phyloP scores from a whole-genome alignment of 176 grass and related monocot species.

The Secale cereale region DNA sequence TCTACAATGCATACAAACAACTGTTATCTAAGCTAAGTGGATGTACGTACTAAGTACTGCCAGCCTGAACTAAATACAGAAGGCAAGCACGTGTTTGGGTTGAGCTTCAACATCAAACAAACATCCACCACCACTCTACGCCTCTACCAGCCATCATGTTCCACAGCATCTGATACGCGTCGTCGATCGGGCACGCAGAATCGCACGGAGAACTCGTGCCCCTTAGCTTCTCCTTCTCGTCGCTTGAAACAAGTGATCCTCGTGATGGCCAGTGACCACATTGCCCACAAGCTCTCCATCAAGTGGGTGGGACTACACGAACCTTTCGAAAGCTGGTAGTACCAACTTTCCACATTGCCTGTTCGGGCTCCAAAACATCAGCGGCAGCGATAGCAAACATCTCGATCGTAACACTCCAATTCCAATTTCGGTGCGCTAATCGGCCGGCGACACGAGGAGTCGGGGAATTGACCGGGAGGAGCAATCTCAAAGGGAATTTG shows the following conservation, averaged over 20 bases:
- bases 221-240: neutral
- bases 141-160: slow-evolving; percentile 13
- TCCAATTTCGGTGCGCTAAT: slow-evolving; percentile 29
- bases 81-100: neutral
- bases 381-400: slow-evolving; percentile 38
- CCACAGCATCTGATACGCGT: slow-evolving; percentile 14
- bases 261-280: slow-evolving; percentile 24
- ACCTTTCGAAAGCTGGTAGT: neutral
- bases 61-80: too few species aligned
- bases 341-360: slow-evolving; percentile 13
- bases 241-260: neutral
- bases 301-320: neutral
- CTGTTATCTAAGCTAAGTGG: too few species aligned
- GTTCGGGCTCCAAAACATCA: slow-evolving; percentile 53
- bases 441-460: slow-evolving; percentile 40
- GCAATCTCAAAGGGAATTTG: slow-evolving; percentile 35
- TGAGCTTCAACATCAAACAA: neutral
- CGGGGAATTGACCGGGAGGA: slow-evolving; percentile 43
- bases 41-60: too few species aligned
- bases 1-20: too few species aligned
- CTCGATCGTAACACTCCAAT: slow-evolving; percentile 16
- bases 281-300: slow-evolving; percentile 7
- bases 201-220: neutral
- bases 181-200: neutral
- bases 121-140: neutral